Percentiles rank a stretch among this genome's conserved stretches.
These are phyloP conservation scores for Solanum tarijense DNA, from an alignment of 257 asterid genomes.

Conservation along the genomic window DNA sequence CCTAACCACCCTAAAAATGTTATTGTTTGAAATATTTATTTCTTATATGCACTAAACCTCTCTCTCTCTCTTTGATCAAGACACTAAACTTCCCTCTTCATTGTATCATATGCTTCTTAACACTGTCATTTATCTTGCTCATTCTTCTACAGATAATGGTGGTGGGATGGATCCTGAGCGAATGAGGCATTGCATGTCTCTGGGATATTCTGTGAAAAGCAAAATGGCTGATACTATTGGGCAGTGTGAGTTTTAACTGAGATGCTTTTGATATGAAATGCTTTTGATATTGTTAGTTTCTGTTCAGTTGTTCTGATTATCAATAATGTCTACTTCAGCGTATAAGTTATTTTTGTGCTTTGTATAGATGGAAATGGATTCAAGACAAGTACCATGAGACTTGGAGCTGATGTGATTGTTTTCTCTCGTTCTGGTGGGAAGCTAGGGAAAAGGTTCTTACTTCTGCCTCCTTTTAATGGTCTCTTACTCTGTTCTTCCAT, in stretches of 20 bases:
- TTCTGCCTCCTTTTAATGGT: background rate
- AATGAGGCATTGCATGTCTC: conserved; percentile 95
- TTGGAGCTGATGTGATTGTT: conserved; percentile 97
- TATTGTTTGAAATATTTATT: too few relatives aligned
- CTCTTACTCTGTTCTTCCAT: background rate
- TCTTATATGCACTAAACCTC: background rate
- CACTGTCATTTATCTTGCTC: background rate
- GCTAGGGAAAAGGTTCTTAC: conserved; percentile 50
- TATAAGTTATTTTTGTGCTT: conserved; percentile 8
- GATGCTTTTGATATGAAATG: background rate
- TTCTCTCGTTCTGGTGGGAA: conserved; percentile 67
- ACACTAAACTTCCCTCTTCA: background rate
- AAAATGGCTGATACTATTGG: conserved; percentile 79
- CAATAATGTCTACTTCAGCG: background rate
- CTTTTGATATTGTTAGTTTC: background rate
- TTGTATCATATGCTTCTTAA: background rate
- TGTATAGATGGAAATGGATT: conserved; percentile 92
- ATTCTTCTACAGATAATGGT: conserved; percentile 54
- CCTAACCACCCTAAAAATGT: background rate
- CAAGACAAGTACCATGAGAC: conserved; percentile 99
- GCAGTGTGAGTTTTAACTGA: conserved; percentile 50
- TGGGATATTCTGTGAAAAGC: conserved; percentile 89
- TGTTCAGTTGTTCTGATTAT: background rate
- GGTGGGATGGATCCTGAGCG: conserved; percentile 94
- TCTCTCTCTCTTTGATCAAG: background rate